Evolutionary conservation across 2,329 filamentous ascomycete species (phyloP), one percentile per base, ranked within the genome.

Genomic region (Scedosporium apiospermum): DNA sequence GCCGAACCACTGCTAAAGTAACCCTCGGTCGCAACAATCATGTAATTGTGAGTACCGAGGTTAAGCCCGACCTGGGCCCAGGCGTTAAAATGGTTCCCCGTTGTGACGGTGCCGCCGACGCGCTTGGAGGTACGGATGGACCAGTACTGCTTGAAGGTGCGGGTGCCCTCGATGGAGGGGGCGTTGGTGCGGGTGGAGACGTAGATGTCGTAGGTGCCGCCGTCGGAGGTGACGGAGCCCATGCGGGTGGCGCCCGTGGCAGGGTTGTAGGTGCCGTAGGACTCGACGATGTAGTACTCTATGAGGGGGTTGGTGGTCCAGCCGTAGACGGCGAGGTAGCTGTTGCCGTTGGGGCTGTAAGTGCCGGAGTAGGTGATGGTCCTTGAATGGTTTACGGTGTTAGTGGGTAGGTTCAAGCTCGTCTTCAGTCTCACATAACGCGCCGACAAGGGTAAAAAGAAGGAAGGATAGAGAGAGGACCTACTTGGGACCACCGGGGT

Each of bases 1-100:
- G 80, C 74, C 59, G 72, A 75, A 0, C 81, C 81, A 64, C 73
- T 76, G 72, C 79, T 81, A 64, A 75, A 71, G 70, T 82, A 82
- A 3, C 80, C 81, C 70, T 84, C 82, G 1, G 79, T 80, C 14
- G 81, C 81, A 18, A 83, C 71, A 64, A 84, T 82, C 74, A 80
- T 76, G 69, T 84, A 84, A 69, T 83, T 73, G 66, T 76, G 74
- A 38, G 66, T 74, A 2, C 82, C 82, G 12, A 84, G 68, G 34
- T 71, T 74, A 69, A 83, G 69, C 3, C 82, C 81, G 18, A 70
- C 67, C 46, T 73, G 72, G 21, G 70, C 69, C 82, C 82, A 85
- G 6, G 80, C 80, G 66, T 79, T 74, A 66, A 84, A 83, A 69
- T 84, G 81, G 65, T 77, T 79, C 23, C 70, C 72, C 1, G 75